A percentile compares a stretch with the other conserved stretches of the same genome.
phyloP scores from a whole-genome alignment of 1,284 basidiomycete genomes.

The Melampsora americana region DNA sequence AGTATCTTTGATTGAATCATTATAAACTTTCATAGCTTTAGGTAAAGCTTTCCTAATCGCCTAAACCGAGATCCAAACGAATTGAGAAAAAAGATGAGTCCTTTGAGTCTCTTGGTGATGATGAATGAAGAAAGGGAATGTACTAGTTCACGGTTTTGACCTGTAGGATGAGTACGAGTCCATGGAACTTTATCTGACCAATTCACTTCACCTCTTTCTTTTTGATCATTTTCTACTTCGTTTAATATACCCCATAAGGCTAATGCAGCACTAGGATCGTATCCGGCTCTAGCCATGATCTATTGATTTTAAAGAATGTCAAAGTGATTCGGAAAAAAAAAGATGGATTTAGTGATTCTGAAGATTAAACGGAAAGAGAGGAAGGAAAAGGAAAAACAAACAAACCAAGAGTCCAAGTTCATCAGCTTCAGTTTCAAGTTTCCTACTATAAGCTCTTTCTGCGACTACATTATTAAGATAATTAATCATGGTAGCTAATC shows the following conservation, averaged over 20 bases:
- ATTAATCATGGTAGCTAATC: constrained; percentile 57
- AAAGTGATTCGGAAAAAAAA: too few species aligned
- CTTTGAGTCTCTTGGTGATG: too few species aligned
- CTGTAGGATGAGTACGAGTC: constrained; percentile 59
- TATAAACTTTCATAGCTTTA: not conserved
- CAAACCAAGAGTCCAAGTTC: constrained; percentile 57
- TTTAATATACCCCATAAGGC: constrained; percentile 59
- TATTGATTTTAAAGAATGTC: constrained; percentile 27
- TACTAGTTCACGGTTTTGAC: constrained; percentile 55
- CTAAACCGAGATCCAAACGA: too few species aligned
- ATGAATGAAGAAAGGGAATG: constrained; percentile 23
- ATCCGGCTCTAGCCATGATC: constrained; percentile 58
- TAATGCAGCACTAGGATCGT: constrained; percentile 57
- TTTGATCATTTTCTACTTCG: constrained; percentile 56
- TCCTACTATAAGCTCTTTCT: constrained; percentile 58
- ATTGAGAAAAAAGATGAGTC: not conserved
- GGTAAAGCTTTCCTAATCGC: not conserved
- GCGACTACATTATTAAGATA: constrained; percentile 59
- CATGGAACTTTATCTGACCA: constrained; percentile 55
- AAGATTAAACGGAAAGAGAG: not conserved
- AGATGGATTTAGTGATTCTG: too few species aligned
- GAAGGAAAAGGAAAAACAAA: not conserved
- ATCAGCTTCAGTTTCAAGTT: constrained; percentile 60
- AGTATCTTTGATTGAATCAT: too few species aligned
- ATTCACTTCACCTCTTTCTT: constrained; percentile 48